Base-by-base conservation (phyloP, 2,329 filamentous ascomycete species). In the Colletotrichum nymphaeae region DNA sequence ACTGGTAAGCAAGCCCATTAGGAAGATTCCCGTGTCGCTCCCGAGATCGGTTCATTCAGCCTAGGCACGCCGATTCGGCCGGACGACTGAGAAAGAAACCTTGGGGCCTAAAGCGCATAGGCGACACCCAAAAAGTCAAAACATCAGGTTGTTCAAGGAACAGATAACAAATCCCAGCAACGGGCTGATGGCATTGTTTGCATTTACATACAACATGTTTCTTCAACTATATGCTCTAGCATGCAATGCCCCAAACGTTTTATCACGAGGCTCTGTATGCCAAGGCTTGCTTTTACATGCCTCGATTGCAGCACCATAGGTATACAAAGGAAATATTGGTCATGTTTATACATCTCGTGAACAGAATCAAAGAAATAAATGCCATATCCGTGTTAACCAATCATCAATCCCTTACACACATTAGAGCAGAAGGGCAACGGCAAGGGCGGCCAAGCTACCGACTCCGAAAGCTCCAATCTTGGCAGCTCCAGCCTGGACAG, bases 401-500 rank as follows among this genome's bases (percentile, higher is more conserved):
- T 42, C 28, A 72, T 59, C 46, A 30, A 28, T 22, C 3, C n/a
- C 62, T 12, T 24, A 26, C 37, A 30, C 16, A 30, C 42, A 16
- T 49, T 67, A 74, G 62, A 74, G 49, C 58, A 74, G 46, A 35
- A 75, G 52, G 22, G 37, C 73, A 22, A 46, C 60, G 12, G 65
- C 73, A 30, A 75, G 53, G 35, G 59, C 72, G 86, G 58, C 67
- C 2, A 73, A 24, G 55, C 65, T 69, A 22, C 72, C 74, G n/a
- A 66, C 16, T 24, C 74, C 66, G 28, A 75, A 35, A 3, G 58
- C 66, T 2, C 69, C 74, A 9, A 69, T 16, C 72, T 75, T 75
- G 62, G 37, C 53, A 11, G 74, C 74, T 24, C 72, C 69, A 35
- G 74, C 74, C 46, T 72, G 62, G 22, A 75, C 72, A 9, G 73